Evolutionary conservation across 805 yeast species (phyloP).

Genomic region (Candida jianshihensis): DNA sequence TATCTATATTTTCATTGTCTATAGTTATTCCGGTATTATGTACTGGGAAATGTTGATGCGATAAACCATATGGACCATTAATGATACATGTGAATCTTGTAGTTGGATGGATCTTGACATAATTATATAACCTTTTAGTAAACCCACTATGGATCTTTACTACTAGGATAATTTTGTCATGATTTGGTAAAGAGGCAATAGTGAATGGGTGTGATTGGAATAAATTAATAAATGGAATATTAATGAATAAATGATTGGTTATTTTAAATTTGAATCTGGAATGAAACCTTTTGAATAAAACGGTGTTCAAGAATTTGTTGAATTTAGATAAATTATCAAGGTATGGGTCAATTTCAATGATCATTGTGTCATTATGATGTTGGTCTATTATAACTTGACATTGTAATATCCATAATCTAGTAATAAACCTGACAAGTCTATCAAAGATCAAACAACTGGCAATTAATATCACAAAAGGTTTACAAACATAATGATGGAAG

Average conservation of each 20-base stretch:
- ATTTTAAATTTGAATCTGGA: conserved; percentile 12
- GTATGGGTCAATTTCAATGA: conserved; percentile 10
- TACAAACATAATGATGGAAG: conserved; percentile 20
- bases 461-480: conserved; percentile 16
- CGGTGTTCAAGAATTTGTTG: conserved; percentile 1
- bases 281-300: conserved; percentile 6
- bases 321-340: neutral
- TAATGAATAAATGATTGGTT: conserved; percentile 20
- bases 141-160: conserved; percentile 19
- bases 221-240: conserved; percentile 13
- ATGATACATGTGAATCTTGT: conserved; percentile 13
- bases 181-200: conserved; percentile 14
- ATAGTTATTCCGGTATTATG: neutral
- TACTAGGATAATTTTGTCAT: conserved; percentile 5
- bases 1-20: neutral
- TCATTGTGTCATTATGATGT: conserved; percentile 5
- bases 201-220: conserved; percentile 24
- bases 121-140: conserved; percentile 14
- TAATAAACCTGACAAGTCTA: conserved; percentile 11
- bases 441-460: conserved; percentile 12
- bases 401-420: conserved; percentile 12
- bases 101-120: neutral
- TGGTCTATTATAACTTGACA: conserved; percentile 4
- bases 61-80: conserved; percentile 23
- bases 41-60: conserved; percentile 12